Evolutionary conservation across 371 early-diverging fungal genomes (phyloP).

Genomic region (Paraphysoderma sedebokerense): DNA sequence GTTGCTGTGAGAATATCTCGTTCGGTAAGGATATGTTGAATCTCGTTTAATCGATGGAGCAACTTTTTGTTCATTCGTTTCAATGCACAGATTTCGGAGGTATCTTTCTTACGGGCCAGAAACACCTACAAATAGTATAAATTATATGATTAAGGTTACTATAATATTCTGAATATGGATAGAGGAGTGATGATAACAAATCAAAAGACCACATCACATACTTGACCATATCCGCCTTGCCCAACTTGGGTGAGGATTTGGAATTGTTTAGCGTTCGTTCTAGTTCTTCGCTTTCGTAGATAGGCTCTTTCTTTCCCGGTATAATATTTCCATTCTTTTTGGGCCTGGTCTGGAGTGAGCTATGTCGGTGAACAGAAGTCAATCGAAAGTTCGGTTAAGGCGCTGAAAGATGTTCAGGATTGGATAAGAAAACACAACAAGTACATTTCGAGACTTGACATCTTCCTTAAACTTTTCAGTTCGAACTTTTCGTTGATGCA

Average conservation of each 20-base stretch:
- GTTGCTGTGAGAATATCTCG: slow-evolving; percentile 44
- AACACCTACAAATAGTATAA: no score
- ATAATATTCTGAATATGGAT: not conserved
- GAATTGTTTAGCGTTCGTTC: slow-evolving; percentile 43
- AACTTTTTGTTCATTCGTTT: slow-evolving; percentile 48
- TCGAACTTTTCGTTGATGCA: slow-evolving; percentile 39
- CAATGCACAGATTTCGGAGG: slow-evolving; percentile 39
- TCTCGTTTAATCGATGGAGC: slow-evolving; percentile 33
- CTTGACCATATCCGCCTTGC: slow-evolving; percentile 70
- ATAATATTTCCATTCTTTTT: slow-evolving; percentile 28
- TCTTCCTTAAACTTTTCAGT: slow-evolving; percentile 30
- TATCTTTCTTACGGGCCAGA: slow-evolving; percentile 40
- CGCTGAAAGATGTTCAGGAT: slow-evolving; percentile 10
- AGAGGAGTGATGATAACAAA: slow-evolving; percentile 8
- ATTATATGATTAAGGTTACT: no score
- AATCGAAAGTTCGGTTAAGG: no score
- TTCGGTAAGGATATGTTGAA: slow-evolving; percentile 50
- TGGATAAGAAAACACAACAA: not conserved
- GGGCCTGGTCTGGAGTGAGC: slow-evolving; percentile 16
- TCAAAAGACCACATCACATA: not conserved
- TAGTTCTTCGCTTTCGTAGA: slow-evolving; percentile 41
- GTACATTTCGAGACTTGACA: slow-evolving; percentile 9
- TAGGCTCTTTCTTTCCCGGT: slow-evolving; percentile 28
- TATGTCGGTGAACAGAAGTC: no score
- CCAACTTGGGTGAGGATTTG: slow-evolving; percentile 58